phyloP scores from a whole-genome alignment of 108 stramenopile genomes.

The Bacterosira constricta region DNA sequence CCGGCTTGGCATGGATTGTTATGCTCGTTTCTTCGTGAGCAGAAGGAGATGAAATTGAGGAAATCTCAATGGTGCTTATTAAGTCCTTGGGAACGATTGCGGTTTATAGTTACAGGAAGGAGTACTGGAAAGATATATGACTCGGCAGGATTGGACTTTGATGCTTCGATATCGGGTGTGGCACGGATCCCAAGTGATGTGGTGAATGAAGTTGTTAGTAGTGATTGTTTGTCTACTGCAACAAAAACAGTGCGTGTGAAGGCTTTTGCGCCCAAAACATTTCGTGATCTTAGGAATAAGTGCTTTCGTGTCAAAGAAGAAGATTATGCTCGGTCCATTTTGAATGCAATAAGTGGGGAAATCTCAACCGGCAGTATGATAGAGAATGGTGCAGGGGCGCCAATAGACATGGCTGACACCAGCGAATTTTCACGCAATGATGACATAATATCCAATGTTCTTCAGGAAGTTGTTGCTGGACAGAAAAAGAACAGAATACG shows the following conservation, averaged over 20 bases:
- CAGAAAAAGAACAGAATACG: neutral
- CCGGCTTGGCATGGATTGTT: constrained; percentile 45
- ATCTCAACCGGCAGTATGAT: neutral
- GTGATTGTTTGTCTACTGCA: neutral
- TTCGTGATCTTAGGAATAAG: constrained; percentile 64
- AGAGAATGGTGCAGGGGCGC: neutral
- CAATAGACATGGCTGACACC: neutral
- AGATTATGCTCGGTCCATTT: constrained; percentile 57
- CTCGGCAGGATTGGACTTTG: constrained; percentile 40
- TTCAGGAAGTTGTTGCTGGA: neutral
- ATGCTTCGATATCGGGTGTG: constrained; percentile 25
- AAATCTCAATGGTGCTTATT: constrained; percentile 16
- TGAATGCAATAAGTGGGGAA: constrained; percentile 28
- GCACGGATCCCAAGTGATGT: constrained; percentile 20
- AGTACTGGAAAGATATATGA: constrained; percentile 6
- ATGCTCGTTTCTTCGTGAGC: constrained; percentile 28
- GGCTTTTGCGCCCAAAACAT: constrained; percentile 63
- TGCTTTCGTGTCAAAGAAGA: constrained; percentile 68
- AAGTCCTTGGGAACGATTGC: constrained; percentile 24
- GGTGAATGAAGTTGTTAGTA: constrained; percentile 14
- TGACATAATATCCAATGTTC: constrained; percentile 2
- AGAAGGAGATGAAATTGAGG: constrained; percentile 11
- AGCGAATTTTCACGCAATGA: neutral
- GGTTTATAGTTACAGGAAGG: constrained; percentile 3
- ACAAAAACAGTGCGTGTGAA: constrained; percentile 41